Evolutionary conservation across 441 rosid species (phyloP), one percentile per base, ranked within the genome.

Genomic region (Aquilaria agallochum): DNA sequence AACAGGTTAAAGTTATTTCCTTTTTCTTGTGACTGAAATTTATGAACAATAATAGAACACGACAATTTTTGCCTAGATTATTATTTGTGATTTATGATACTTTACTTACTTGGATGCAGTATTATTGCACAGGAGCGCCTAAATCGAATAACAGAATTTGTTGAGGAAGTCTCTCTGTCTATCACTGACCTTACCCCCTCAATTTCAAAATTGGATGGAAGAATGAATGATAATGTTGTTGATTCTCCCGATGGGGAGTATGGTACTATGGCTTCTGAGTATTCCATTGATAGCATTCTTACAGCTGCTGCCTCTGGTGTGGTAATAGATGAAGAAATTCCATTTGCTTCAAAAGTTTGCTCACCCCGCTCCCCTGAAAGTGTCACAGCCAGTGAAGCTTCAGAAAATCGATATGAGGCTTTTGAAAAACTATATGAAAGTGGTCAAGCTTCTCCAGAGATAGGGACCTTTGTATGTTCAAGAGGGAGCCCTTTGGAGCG

Each of bases 111-210:
- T 75, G 74, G 71, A 66, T 86, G 90, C 89, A 91, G 97, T 65
- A 85, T 91, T 69, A 82, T 89, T 65, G 85, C 97, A 55, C 97
- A 91, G 74, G 97, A 91, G 82, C 97, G 97, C 55, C 77, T 91
- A 69, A 85, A 85, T 64, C 74, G 97, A 70, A 85, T 89, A 67
- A 88, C 96, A 31, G 81, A 82, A 55, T 87, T 89, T 79, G 78
- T 89, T 63, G 76, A 71, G 67, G 97, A 87, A 73, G 63, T 88
- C 77, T 80, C 95, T 47, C 77, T 83, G 54, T 71, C 78, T 40
- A 72, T 75, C 60, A 68, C 75, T 34, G 75, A 77, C 73, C 64
- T 58, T 32, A 36, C 62, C 52, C 85, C 82, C 68, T 76, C 77
- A 36, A 40, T 52, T 1, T 58, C 86, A 15, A 80, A 76, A 66